Conservation (phyloP, 2,329 filamentous ascomycete species). For the Fusarium continuum region DNA sequence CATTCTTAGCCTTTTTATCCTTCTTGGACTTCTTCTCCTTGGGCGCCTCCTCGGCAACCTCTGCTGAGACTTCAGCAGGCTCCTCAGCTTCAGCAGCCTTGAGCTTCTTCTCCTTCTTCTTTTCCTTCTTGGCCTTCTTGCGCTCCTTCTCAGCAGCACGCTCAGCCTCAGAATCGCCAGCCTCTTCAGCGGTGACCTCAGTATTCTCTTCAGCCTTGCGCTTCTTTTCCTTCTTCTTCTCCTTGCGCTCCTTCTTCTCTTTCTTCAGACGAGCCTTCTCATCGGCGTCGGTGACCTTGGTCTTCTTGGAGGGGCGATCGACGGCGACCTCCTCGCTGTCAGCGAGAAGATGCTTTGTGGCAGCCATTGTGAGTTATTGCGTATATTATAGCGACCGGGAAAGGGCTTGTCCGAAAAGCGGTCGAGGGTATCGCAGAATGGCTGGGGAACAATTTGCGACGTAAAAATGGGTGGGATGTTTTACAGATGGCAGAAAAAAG, state of each 20-base stretch:
- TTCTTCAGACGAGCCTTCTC: constrained; percentile 52
- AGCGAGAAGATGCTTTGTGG: constrained; percentile 52
- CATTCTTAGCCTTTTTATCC: constrained; percentile 46
- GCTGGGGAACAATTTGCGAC: constrained; percentile 30
- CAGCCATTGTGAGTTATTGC: constrained; percentile 47
- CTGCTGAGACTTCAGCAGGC: no score
- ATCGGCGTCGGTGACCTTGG: constrained; percentile 48
- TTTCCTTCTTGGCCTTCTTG: constrained; percentile 46
- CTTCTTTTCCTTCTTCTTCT: constrained; percentile 55
- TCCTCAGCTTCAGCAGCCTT: constrained; percentile 35
- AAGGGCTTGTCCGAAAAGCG: constrained; percentile 8
- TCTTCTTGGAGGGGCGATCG: constrained; percentile 52
- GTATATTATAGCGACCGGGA: not conserved
- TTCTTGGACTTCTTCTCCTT: constrained; percentile 51
- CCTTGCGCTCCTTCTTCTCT: constrained; percentile 54
- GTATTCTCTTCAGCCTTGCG: constrained; percentile 41
- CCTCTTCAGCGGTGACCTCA: constrained; percentile 44
- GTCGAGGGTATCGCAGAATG: constrained; percentile 31
- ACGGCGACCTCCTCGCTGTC: constrained; percentile 47
- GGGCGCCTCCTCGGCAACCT: constrained; percentile 39
- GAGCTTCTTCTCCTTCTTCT: constrained; percentile 41
- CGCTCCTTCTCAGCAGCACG: constrained; percentile 50
- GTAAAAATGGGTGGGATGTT: constrained; percentile 39
- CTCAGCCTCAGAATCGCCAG: constrained; percentile 41
- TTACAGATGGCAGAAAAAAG: constrained; percentile 35